These are phyloP conservation scores for Phaeosphaeria sp. DNA, from an alignment of 2,329 filamentous ascomycete genomes.

Conservation along the genomic window DNA sequence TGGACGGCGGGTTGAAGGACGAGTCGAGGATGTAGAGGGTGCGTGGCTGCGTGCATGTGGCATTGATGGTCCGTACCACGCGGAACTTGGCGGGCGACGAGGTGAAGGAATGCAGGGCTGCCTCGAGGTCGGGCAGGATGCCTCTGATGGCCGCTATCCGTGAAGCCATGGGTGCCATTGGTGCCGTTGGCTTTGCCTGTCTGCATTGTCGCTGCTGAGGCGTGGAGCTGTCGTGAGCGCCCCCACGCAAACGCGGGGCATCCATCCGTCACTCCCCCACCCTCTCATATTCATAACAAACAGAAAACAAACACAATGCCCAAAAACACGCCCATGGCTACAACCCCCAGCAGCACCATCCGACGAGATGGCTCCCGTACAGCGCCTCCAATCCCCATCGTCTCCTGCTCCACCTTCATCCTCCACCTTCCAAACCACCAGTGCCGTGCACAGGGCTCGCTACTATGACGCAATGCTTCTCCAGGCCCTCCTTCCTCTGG, in stretches of 20 bases:
- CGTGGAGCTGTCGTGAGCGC: background rate
- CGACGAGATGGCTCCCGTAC: background rate
- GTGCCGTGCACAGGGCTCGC: background rate
- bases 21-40: constrained; percentile 70
- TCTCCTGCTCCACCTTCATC: constrained; percentile 8
- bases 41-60: constrained; percentile 36
- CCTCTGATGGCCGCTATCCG: constrained; percentile 34
- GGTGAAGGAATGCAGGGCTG: constrained; percentile 40
- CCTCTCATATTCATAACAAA: background rate
- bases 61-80: constrained; percentile 45
- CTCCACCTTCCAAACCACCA: constrained; percentile 16
- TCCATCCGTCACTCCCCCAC: background rate
- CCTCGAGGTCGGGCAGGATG: constrained; percentile 41
- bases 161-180: constrained; percentile 35
- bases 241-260: background rate
- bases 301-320: constrained; percentile 2
- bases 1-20: constrained; percentile 70
- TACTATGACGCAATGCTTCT: background rate
- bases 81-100: constrained; percentile 43
- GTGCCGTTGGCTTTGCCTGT: constrained; percentile 11
- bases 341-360: constrained; percentile 1
- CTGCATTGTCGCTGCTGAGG: too few species aligned
- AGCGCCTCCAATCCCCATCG: background rate
- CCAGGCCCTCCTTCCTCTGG: background rate
- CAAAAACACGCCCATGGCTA: constrained; percentile 1